phyloP scores from a whole-genome alignment of 2,329 filamentous ascomycete species.

The Nemania bipapillata region DNA sequence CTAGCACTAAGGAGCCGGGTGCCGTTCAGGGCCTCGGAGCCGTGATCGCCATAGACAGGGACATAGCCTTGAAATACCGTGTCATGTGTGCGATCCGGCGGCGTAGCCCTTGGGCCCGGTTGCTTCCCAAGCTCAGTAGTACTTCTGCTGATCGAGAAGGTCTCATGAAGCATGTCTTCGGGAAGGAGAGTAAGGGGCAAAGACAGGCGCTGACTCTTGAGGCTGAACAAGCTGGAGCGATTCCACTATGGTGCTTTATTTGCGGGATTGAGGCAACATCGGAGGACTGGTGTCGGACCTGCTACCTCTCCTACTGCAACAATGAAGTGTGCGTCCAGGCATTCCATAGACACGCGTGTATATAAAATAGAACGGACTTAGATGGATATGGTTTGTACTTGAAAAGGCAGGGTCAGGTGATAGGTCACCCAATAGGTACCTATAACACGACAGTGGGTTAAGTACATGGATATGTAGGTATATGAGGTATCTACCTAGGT shows the following conservation, averaged over 20 bases:
- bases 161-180: constrained; percentile 38
- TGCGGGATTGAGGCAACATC: constrained; percentile 38
- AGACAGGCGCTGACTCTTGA: constrained; percentile 29
- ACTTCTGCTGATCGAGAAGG: constrained; percentile 30
- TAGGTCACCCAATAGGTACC: too few relatives aligned
- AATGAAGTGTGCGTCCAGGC: constrained; percentile 38
- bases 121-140: constrained; percentile 36
- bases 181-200: constrained; percentile 33
- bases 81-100: constrained; percentile 39
- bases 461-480: too few relatives aligned
- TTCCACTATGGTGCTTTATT: constrained; percentile 39
- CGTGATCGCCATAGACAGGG: constrained; percentile 33
- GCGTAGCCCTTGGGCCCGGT: constrained; percentile 34
- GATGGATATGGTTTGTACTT: too few relatives aligned
- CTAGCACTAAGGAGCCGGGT: constrained; percentile 30
- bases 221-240: constrained; percentile 29
- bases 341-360: constrained; percentile 38
- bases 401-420: too few relatives aligned
- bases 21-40: constrained; percentile 34
- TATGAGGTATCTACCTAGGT: too few relatives aligned
- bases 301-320: constrained; percentile 36
- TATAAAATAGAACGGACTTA: constrained; percentile 21
- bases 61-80: constrained; percentile 32
- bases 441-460: too few relatives aligned
- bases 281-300: constrained; percentile 39